Conservation (phyloP, 345 rosid genomes). For the Aquilaria sinensis region DNA sequence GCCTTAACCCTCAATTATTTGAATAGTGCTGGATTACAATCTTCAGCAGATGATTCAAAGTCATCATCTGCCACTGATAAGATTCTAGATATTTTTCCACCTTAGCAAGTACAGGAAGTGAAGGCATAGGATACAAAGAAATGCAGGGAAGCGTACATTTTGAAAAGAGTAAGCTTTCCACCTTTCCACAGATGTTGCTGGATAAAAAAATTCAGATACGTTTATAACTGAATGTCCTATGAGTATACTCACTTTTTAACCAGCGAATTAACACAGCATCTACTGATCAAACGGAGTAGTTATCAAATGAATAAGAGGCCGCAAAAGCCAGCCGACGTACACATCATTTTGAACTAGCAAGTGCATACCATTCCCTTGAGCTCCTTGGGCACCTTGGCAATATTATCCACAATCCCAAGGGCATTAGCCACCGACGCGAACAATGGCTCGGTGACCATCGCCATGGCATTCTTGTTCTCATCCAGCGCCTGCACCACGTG, state of each 20-base stretch:
- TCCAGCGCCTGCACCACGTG: constrained; percentile 97
- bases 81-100: no score
- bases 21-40: no score
- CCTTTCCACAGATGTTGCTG: no score
- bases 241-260: no score
- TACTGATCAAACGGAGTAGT: background rate
- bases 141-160: no score
- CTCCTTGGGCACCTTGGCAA: constrained; percentile 75
- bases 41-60: no score
- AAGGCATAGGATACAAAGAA: no score
- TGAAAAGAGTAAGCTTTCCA: no score
- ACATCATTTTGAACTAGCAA: background rate
- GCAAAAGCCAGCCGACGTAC: no score
- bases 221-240: background rate
- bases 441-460: constrained; percentile 96
- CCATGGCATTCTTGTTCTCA: constrained; percentile 90
- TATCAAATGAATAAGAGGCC: background rate
- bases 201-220: background rate
- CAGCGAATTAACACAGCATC: background rate
- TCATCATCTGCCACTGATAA: no score
- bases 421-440: constrained; percentile 86
- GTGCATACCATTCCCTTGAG: constrained; percentile 71
- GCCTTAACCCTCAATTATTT: no score
- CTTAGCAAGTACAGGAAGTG: no score
- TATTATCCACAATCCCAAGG: constrained; percentile 80